Conservation (phyloP, 2,329 filamentous ascomycete genomes). For the Xylaria sp. region DNA sequence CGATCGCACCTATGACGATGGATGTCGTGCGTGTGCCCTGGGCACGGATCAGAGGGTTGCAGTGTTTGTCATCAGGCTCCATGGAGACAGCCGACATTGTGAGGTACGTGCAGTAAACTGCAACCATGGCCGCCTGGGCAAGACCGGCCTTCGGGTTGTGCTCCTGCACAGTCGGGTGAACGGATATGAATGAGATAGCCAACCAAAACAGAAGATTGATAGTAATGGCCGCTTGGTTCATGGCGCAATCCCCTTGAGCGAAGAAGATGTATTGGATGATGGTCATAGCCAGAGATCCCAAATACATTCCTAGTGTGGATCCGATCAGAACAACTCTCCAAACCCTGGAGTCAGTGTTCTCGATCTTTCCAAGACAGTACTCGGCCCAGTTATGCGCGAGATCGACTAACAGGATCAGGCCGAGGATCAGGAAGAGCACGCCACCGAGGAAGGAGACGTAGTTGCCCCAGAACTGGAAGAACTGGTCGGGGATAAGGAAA, state of each 20-base stretch:
- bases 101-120: slow-evolving; percentile 97
- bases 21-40: slow-evolving; percentile 90
- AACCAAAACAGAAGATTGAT: slow-evolving; percentile 90
- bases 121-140: slow-evolving; percentile 97
- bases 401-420: slow-evolving; percentile 91
- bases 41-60: slow-evolving; percentile 89
- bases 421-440: slow-evolving; percentile 92
- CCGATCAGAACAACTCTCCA: slow-evolving; percentile 92
- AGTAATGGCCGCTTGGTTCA: slow-evolving; percentile 97
- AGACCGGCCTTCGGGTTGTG: slow-evolving; percentile 92
- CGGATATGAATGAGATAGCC: slow-evolving; percentile 81
- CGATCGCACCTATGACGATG: slow-evolving; percentile 89
- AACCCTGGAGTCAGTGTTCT: slow-evolving; percentile 81
- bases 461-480: slow-evolving; percentile 96
- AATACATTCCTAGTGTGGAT: slow-evolving; percentile 92
- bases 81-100: slow-evolving; percentile 98
- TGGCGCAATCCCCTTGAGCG: slow-evolving; percentile 79
- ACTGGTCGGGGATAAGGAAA: slow-evolving; percentile 93
- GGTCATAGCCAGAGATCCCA: slow-evolving; percentile 91
- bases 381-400: slow-evolving; percentile 97
- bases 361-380: slow-evolving; percentile 92
- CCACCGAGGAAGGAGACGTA: slow-evolving; percentile 89
- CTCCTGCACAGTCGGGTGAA: slow-evolving; percentile 90
- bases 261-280: slow-evolving; percentile 98
- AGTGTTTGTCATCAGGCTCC: slow-evolving; percentile 93